Evolutionary conservation across 768 basidiomycete genomes (phyloP).

Genomic region (Calocera cornea): DNA sequence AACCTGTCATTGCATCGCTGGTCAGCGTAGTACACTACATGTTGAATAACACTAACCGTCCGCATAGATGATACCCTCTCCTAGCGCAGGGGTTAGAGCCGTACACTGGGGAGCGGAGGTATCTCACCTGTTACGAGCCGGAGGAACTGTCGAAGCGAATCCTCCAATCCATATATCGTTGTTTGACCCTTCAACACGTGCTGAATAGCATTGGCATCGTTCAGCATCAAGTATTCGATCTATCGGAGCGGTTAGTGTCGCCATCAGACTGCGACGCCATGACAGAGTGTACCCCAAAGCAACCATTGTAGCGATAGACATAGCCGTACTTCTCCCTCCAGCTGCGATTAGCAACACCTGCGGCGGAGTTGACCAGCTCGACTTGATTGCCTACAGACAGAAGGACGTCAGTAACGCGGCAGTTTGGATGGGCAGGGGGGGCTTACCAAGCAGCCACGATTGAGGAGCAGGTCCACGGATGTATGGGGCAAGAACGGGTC

Average conservation of each 20-base stretch:
- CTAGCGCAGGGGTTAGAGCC: neutral
- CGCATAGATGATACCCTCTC: neutral
- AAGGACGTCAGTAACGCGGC: too few species aligned
- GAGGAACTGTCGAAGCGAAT: neutral
- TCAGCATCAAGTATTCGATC: conserved; percentile 3
- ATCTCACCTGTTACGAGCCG: neutral
- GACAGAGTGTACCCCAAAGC: neutral
- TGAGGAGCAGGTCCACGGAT: neutral
- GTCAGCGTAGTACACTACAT: neutral
- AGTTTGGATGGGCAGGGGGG: neutral
- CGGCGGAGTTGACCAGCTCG: neutral
- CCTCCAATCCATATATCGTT: neutral
- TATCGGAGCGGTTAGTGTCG: neutral
- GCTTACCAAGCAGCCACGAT: neutral
- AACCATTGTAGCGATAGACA: neutral
- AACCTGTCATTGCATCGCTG: neutral
- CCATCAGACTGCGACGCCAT: neutral
- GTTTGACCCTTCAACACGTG: neutral
- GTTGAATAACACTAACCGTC: neutral
- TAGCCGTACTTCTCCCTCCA: neutral
- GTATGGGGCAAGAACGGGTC: neutral
- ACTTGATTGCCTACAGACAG: neutral
- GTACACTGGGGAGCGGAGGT: neutral
- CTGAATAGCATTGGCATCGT: conserved; percentile 1
- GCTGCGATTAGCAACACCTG: neutral